phyloP scores from a whole-genome alignment of 306 rosid genomes.

The Trifolium repens region DNA sequence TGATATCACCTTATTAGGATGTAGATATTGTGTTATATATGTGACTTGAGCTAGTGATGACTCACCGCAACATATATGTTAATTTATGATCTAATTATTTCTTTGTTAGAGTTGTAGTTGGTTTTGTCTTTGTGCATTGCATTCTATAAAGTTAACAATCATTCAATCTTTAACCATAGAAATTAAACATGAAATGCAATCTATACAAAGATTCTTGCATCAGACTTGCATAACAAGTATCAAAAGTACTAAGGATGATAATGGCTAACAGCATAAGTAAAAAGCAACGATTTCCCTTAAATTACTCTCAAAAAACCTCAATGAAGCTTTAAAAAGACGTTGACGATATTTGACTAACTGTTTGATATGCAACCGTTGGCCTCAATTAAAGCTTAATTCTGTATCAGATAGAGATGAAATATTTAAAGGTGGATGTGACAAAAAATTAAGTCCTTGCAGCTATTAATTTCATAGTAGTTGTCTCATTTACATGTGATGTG shows the following conservation, averaged over 20 bases:
- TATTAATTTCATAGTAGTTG: constrained; percentile 27
- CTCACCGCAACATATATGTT: neutral
- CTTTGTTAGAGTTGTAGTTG: neutral
- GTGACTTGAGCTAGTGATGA: too few species aligned
- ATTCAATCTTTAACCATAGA: too few species aligned
- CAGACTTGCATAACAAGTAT: constrained; percentile 65
- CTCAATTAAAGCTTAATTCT: constrained; percentile 36
- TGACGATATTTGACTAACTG: constrained; percentile 54
- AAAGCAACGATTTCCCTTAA: constrained; percentile 62
- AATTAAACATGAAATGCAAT: constrained; percentile 14
- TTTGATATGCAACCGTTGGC: constrained; percentile 42
- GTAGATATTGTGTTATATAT: neutral
- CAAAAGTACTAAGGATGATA: constrained; percentile 56
- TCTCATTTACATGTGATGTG: constrained; percentile 50
- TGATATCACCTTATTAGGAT: neutral
- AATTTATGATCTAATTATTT: neutral
- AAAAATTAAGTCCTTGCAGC: constrained; percentile 55
- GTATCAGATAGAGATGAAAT: constrained; percentile 42
- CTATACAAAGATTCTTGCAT: constrained; percentile 72
- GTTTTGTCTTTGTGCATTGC: neutral
- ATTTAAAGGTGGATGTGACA: constrained; percentile 64
- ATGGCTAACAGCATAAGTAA: constrained; percentile 65
- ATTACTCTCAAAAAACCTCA: constrained; percentile 59
- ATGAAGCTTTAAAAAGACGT: constrained; percentile 48
- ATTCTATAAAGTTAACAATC: neutral